Evolutionary conservation across 225 moss, liverwort and hornwort species (phyloP).

Genomic region (Pseudoscleropodium purum): DNA sequence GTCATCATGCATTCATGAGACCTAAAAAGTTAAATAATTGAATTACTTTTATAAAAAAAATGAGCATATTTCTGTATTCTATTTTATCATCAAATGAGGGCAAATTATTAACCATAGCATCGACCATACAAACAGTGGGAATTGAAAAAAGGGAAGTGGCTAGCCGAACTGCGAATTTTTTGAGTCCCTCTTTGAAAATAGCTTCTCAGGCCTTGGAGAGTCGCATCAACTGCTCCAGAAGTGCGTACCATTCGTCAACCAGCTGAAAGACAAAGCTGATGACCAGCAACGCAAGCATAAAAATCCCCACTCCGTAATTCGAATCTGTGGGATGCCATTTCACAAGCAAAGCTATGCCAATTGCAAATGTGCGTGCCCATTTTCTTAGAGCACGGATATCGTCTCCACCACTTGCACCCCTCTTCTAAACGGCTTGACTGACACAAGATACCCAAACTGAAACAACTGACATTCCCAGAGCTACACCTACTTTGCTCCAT

Average conservation of each 20-base stretch:
- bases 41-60: background rate
- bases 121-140: background rate
- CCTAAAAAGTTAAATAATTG: too few species aligned
- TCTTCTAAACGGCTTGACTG: conserved; percentile 62
- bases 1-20: background rate
- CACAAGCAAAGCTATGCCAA: conserved; percentile 54
- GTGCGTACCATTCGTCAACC: conserved; percentile 26
- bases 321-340: conserved; percentile 40
- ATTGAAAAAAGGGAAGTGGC: background rate
- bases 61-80: background rate
- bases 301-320: conserved; percentile 38
- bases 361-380: too few species aligned
- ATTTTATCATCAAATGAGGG: background rate
- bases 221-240: conserved; percentile 28
- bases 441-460: conserved; percentile 58
- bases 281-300: conserved; percentile 52
- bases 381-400: conserved; percentile 58
- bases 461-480: conserved; percentile 31
- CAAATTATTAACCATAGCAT: background rate
- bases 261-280: conserved; percentile 32
- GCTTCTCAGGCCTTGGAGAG: conserved; percentile 8
- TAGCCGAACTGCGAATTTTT: conserved; percentile 5
- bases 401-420: conserved; percentile 79
- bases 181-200: conserved; percentile 3
- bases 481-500: conserved; percentile 67